Conservation (phyloP, 2,329 filamentous ascomycete genomes). For the Ceratocystis cubensis region DNA sequence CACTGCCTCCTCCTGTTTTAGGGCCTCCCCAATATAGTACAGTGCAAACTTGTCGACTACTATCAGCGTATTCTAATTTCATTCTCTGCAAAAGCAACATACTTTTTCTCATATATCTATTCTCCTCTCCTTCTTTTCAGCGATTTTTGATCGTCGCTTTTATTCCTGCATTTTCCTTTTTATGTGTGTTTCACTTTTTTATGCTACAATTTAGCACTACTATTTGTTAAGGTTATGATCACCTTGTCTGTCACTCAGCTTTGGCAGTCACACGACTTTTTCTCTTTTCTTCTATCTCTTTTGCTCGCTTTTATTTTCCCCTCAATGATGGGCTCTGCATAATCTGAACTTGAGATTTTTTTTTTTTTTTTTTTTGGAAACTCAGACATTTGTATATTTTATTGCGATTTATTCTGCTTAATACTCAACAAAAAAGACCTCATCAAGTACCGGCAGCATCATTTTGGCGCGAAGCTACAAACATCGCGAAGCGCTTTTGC, state of each 20-base stretch:
- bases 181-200: background rate
- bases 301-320: background rate
- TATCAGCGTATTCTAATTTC: background rate
- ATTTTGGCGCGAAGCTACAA: background rate
- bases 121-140: background rate
- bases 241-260: conserved; percentile 1
- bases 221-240: background rate
- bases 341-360: background rate
- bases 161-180: background rate
- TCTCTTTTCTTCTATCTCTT: background rate
- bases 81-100: background rate
- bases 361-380: background rate
- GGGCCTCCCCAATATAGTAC: background rate
- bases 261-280: background rate
- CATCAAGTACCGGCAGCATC: background rate
- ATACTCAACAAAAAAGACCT: background rate
- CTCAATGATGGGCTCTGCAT: background rate
- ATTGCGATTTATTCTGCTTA: background rate
- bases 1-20: background rate
- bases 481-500: background rate
- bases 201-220: background rate
- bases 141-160: background rate
- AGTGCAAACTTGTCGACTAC: background rate
- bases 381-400: background rate
- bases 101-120: background rate